Evolutionary conservation across 305 asterid species (phyloP).

Genomic region (Fraxinus baroniana): DNA sequence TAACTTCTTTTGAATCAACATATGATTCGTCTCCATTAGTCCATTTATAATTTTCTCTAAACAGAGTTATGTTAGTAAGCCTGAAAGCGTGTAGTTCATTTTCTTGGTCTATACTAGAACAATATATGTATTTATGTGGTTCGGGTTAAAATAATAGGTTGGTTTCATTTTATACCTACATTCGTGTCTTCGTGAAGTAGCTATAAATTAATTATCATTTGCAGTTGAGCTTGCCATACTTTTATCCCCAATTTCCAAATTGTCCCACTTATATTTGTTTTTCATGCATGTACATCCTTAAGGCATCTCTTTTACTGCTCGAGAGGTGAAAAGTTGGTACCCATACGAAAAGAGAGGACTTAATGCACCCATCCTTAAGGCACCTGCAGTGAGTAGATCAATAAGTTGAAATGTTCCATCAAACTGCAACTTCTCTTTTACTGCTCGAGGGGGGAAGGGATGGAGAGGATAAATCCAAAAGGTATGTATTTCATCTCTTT

Average conservation of each 20-base stretch:
- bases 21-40: neutral
- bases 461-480: no score
- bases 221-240: conserved; percentile 98
- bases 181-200: conserved; percentile 72
- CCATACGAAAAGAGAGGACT: no score
- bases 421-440: no score
- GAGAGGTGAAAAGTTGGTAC: no score
- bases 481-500: no score
- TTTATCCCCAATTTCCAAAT: conserved; percentile 80
- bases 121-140: neutral
- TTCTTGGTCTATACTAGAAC: neutral
- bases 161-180: conserved; percentile 37
- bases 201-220: conserved; percentile 85
- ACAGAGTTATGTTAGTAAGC: neutral
- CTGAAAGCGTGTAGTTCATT: neutral
- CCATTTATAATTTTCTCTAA: neutral
- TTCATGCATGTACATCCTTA: no score
- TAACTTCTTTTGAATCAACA: neutral
- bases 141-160: conserved; percentile 11
- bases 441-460: no score
- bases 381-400: no score
- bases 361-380: no score
- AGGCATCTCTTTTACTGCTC: no score
- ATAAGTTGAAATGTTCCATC: no score
- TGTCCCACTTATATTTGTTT: no score